phyloP scores from a whole-genome alignment of 169 alveolate genomes.

The Ichthyophthirius multifiliis region DNA sequence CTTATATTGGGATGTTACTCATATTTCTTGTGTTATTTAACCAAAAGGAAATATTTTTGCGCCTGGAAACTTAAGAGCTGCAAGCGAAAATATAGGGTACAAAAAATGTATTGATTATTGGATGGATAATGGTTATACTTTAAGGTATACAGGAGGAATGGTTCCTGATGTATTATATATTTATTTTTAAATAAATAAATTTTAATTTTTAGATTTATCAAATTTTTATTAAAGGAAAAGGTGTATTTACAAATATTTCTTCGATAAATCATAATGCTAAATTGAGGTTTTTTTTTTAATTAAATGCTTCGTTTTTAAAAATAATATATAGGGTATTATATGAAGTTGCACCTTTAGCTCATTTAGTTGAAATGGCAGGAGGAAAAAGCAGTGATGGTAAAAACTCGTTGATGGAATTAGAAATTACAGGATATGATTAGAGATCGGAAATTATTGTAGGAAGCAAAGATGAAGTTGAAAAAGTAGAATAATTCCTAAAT shows the following conservation, averaged over 20 bases:
- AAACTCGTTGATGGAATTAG: constrained; percentile 37
- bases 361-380: constrained; percentile 65
- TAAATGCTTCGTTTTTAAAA: not conserved
- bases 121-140: constrained; percentile 67
- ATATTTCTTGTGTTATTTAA: constrained; percentile 39
- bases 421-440: constrained; percentile 43
- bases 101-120: constrained; percentile 66
- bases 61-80: constrained; percentile 87
- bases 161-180: constrained; percentile 79
- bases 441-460: constrained; percentile 55
- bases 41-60: constrained; percentile 70
- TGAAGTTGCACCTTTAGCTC: constrained; percentile 73
- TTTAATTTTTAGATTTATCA: constrained; percentile 52
- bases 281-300: constrained; percentile 15
- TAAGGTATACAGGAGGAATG: constrained; percentile 87
- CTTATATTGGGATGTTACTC: constrained; percentile 52
- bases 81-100: constrained; percentile 64
- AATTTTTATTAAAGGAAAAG: constrained; percentile 77
- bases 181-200: too few relatives aligned
- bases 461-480: constrained; percentile 49
- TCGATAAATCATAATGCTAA: constrained; percentile 67
- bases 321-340: constrained; percentile 40
- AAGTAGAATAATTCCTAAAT: too few relatives aligned
- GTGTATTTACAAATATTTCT: constrained; percentile 76
- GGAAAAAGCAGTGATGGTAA: constrained; percentile 53